A percentile compares a stretch with the other conserved stretches of the same genome.
Conservation (phyloP, 2,329 filamentous ascomycete species). For the Amauroascus niger region DNA sequence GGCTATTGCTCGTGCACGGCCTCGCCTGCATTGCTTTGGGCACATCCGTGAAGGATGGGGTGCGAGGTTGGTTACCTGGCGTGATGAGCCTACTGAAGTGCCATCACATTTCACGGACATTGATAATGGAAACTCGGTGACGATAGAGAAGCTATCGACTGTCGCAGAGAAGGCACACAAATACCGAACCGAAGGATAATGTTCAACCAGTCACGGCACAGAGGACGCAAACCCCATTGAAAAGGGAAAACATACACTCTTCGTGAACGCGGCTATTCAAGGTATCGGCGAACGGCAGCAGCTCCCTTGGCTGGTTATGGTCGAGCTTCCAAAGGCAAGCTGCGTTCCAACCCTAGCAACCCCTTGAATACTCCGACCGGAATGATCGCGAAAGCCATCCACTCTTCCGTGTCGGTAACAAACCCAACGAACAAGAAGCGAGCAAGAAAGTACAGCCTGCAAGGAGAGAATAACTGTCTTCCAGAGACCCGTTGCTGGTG, state of each 20-base stretch:
- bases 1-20: slow-evolving; percentile 25
- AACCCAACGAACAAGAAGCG: no score
- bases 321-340: neutral
- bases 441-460: no score
- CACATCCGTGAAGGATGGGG: slow-evolving; percentile 48
- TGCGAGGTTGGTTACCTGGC: slow-evolving; percentile 46
- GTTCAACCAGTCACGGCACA: slow-evolving; percentile 35
- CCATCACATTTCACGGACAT: slow-evolving; percentile 42
- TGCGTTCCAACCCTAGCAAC: no score
- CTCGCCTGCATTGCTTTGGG: slow-evolving; percentile 34
- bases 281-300: neutral
- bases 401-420: no score
- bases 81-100: slow-evolving; percentile 21
- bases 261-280: slow-evolving; percentile 41
- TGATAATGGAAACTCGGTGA: slow-evolving; percentile 28
- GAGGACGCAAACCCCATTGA: slow-evolving; percentile 26
- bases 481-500: no score
- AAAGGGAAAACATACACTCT: slow-evolving; percentile 44
- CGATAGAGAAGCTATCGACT: slow-evolving; percentile 1
- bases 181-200: slow-evolving; percentile 19
- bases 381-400: no score
- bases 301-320: no score
- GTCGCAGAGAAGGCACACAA: neutral
- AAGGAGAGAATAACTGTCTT: no score
- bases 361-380: no score